Percentiles rank a stretch among this genome's conserved stretches.
Conservation (phyloP, 2,329 filamentous ascomycete species). For the Rhynchosporium secalis region DNA sequence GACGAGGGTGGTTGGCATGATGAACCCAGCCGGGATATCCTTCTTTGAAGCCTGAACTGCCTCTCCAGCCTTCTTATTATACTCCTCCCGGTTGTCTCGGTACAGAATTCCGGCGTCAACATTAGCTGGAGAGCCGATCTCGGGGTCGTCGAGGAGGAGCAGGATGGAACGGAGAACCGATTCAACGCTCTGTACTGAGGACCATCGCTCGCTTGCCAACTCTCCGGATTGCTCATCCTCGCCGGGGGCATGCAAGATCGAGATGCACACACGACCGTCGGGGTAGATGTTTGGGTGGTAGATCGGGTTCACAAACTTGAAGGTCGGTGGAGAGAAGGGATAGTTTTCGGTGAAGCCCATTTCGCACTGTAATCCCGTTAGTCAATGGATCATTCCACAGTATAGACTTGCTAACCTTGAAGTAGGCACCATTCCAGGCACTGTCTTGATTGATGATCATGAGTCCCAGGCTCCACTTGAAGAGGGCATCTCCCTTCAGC, state of each 20-base stretch:
- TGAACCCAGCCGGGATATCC: slow-evolving; percentile 77
- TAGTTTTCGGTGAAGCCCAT: slow-evolving; percentile 90
- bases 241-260: slow-evolving; percentile 88
- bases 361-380: slow-evolving; percentile 55
- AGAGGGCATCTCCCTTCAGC: slow-evolving; percentile 75
- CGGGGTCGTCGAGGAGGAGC: slow-evolving; percentile 87
- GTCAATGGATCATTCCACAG: background rate
- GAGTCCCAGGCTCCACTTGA: slow-evolving; percentile 83
- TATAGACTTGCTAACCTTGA: slow-evolving; percentile 55
- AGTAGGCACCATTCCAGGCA: slow-evolving; percentile 88
- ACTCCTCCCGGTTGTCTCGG: slow-evolving; percentile 68
- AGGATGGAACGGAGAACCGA: slow-evolving; percentile 92
- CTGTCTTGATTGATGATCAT: slow-evolving; percentile 93
- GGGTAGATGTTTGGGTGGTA: slow-evolving; percentile 93
- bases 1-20: slow-evolving; percentile 77
- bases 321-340: slow-evolving; percentile 84
- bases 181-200: slow-evolving; percentile 89
- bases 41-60: slow-evolving; percentile 72
- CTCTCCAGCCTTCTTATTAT: slow-evolving; percentile 67
- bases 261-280: slow-evolving; percentile 91
- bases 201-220: slow-evolving; percentile 87
- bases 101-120: slow-evolving; percentile 89
- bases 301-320: slow-evolving; percentile 78
- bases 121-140: slow-evolving; percentile 91
- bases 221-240: slow-evolving; percentile 94